Conservation (phyloP, 768 basidiomycete genomes). For the Kwoniella shandongensis region DNA sequence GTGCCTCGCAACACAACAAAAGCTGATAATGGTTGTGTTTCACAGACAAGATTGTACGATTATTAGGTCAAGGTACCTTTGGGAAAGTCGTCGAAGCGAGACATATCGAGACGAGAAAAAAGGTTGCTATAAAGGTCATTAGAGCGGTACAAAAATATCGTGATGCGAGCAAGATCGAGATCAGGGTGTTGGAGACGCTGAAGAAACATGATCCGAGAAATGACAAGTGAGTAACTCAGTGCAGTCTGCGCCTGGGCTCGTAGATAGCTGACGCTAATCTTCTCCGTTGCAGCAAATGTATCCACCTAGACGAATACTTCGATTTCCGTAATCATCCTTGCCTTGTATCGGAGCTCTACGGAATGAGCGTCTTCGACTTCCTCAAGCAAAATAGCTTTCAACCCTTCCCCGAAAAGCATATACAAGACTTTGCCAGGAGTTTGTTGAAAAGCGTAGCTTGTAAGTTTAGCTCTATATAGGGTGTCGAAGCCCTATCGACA, state of each 20-base stretch:
- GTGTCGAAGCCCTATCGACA: not conserved
- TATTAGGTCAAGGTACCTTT: slow-evolving; percentile 96
- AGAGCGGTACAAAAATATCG: slow-evolving; percentile 97
- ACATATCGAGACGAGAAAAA: slow-evolving; percentile 68
- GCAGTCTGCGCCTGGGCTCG: not conserved
- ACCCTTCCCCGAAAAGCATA: slow-evolving; percentile 93
- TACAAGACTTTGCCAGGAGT: slow-evolving; percentile 91
- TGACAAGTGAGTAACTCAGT: slow-evolving; percentile 66
- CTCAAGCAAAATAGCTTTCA: slow-evolving; percentile 96
- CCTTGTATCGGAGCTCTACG: slow-evolving; percentile 89
- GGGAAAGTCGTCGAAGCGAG: slow-evolving; percentile 96
- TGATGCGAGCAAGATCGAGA: slow-evolving; percentile 97
- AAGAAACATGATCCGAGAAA: slow-evolving; percentile 85
- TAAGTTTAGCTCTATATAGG: slow-evolving; percentile 63
- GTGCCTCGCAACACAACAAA: not conserved
- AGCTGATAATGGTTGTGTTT: slow-evolving; percentile 14
- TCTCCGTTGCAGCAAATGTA: slow-evolving; percentile 77
- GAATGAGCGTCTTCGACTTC: slow-evolving; percentile 98
- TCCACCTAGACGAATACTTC: slow-evolving; percentile 90
- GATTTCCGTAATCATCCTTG: slow-evolving; percentile 98
- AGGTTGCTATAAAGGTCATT: slow-evolving; percentile 98
- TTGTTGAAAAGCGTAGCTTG: slow-evolving; percentile 90
- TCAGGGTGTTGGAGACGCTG: slow-evolving; percentile 87
- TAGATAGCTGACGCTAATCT: slow-evolving; percentile 11
- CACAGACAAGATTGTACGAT: slow-evolving; percentile 82